Evolutionary conservation across 2,329 filamentous ascomycete species (phyloP), one percentile per base, ranked within the genome.

Genomic region (Colletotrichum zoysiae): DNA sequence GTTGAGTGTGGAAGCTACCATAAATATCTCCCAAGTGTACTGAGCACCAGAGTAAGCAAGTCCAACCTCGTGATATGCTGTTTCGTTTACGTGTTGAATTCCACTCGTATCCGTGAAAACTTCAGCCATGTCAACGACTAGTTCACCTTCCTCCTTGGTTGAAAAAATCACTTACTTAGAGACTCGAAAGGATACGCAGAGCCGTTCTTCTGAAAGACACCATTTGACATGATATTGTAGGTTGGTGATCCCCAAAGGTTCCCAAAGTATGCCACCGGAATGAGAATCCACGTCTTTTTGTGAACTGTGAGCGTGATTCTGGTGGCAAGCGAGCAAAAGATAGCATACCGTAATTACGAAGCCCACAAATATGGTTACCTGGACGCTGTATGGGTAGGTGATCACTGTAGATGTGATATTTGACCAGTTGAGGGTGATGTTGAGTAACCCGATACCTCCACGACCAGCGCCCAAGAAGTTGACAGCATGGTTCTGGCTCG

Each of bases 391-490:
- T 87, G 81, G 74, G 89, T 62, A 86, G 59, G 88, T 78, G 60
- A 83, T 88, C n/a, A 82, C 83, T 51, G 83, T 83, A 38, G 85
- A 85, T n/a, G 85, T 84, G 63, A 91, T 85, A 73, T 87, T 90
- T 3, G 88, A 88, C 88, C 88, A 91, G 74, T 91, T 86, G 23
- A 91, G 79, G 1, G 85, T 86, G 1, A 90, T 79, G 70, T 90
- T 91, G 48, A 91, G 78, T 71, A 90, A 85, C 0, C 88, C 88
- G 86, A 90, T 89, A 6, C 88, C 88, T 5, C 89, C 88, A n/a
- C 90, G 84, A 0, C 89, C 89, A 5, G 86, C 85, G 1, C 89
- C 88, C 23, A 91, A 80, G 74, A 90, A 91, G 75, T 90, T 91
- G 72, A 87, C 88, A 0, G 86, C 82, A 2, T 83, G 78, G 74